Conservation (phyloP, 192 early-diverging fungal genomes). For the Umbelopsis sp. region DNA sequence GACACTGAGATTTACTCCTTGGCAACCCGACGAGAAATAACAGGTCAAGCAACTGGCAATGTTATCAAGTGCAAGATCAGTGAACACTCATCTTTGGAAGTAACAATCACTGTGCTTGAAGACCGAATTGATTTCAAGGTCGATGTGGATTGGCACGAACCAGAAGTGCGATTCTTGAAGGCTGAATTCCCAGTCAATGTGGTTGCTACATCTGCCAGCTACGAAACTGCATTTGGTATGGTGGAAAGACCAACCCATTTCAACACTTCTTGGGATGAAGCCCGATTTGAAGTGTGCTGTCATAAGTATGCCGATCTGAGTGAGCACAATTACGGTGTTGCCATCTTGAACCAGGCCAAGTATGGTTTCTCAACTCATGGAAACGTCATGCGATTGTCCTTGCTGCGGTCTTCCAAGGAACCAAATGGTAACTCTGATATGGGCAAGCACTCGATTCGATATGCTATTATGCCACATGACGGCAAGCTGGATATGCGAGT, state of each 20-base stretch:
- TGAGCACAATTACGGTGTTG: conserved; percentile 90
- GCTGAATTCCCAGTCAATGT: conserved; percentile 18
- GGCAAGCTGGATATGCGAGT: conserved; percentile 79
- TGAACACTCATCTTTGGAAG: conserved; percentile 1
- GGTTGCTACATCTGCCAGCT: conserved; percentile 62
- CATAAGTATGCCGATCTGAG: conserved; percentile 90
- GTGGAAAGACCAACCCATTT: conserved; percentile 81
- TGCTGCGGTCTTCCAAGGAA: conserved; percentile 83
- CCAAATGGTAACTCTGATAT: conserved; percentile 63
- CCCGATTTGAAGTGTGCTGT: conserved; percentile 21
- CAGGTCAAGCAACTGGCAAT: conserved; percentile 7
- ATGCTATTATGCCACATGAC: conserved; percentile 84
- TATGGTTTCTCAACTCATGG: conserved; percentile 85
- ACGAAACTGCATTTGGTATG: conserved; percentile 83
- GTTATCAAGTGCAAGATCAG: conserved; percentile 1
- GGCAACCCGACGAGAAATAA: background rate
- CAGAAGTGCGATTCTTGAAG: background rate
- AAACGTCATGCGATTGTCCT: conserved; percentile 78
- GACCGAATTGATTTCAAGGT: conserved; percentile 62
- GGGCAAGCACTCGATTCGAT: conserved; percentile 74
- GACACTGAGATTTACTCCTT: conserved; percentile 7
- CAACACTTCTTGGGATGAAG: conserved; percentile 80
- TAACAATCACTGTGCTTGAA: conserved; percentile 8
- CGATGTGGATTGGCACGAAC: conserved; percentile 77
- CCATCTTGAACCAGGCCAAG: conserved; percentile 91